A percentile compares a stretch with the other conserved stretches of the same genome.
Conservation (phyloP, 352 stramenopile genomes). For the Pythium sp. region DNA sequence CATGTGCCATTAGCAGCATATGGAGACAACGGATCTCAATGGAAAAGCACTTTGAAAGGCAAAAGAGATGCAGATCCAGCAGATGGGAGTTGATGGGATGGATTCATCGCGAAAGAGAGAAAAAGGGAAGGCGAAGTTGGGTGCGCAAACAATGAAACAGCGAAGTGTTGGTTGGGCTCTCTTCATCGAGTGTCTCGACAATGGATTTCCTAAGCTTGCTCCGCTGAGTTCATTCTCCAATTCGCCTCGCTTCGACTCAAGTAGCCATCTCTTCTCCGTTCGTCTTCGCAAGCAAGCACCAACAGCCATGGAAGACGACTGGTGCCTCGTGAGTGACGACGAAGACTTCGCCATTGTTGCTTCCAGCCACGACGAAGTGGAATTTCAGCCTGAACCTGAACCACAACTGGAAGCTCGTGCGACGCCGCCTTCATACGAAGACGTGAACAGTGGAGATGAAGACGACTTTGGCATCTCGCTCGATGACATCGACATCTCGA, state of each 20-base stretch:
- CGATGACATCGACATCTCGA: conserved; percentile 22
- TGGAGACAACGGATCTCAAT: background rate
- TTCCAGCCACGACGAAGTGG: conserved; percentile 25
- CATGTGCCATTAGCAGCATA: background rate
- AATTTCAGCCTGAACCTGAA: conserved; percentile 24
- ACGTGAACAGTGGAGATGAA: background rate
- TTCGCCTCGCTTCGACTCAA: background rate
- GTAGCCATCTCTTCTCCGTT: background rate
- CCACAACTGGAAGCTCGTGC: background rate
- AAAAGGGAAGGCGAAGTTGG: background rate
- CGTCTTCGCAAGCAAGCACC: background rate
- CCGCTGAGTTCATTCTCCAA: conserved; percentile 5
- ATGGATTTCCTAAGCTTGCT: background rate
- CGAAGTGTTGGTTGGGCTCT: background rate
- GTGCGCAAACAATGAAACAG: background rate
- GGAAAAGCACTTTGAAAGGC: background rate
- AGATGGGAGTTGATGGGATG: conserved; percentile 14
- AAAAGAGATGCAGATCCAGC: conserved; percentile 12
- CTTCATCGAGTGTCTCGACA: background rate
- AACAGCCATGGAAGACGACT: conserved; percentile 45
- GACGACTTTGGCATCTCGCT: conserved; percentile 7
- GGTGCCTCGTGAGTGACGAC: conserved; percentile 50
- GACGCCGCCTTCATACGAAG: background rate
- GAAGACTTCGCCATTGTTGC: conserved; percentile 21
- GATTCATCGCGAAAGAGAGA: conserved; percentile 5